Evolutionary conservation across 345 rosid species (phyloP), one percentile per base, ranked within the genome.

Genomic region (Citrus cavaleriei): DNA sequence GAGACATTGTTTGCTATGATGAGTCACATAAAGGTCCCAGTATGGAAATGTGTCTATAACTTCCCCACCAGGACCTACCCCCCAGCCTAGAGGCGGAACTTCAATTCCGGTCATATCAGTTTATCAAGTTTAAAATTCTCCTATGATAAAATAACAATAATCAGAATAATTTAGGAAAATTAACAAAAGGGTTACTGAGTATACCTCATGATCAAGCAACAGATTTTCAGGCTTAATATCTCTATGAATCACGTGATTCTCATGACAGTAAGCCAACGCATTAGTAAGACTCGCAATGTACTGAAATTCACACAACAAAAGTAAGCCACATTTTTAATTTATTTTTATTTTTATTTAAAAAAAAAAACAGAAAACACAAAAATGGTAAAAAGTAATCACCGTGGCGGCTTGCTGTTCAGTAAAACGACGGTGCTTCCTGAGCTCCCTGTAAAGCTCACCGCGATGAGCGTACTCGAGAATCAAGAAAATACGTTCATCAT

Each of bases 171-270:
- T 55, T 5, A 67, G 21, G 10, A 57, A 71, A 10, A 71, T 37
- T 30, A 71, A 71, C 38, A 32, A 2, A 54, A 51, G 25, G 14
- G n/a, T 51, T 4, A 10, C 38, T 8, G 4, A 46, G 57, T 55
- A 69, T 87, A 96, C 98, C 97, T 92, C 95, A 38, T 96, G 95
- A 89, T 96, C 99, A 67, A 94, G 97, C 88, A 96, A 76, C 89
- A 96, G 78, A 81, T 96, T 96, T 87, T 96, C 99, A 0, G 98
- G 99, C 88, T 96, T 96, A 69, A 94, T 94, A 75, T 96, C 99
- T 81, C 99, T 91, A 74, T 96, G 99, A 84, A 96, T 96, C 80
- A 96, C 98, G 59, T 94, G 86, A 83, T 96, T 91, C 77, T 89
- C 88, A 72, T 96, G 99, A 81, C 99, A 96, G 83, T 92, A 96